Evolutionary conservation across 371 early-diverging fungal genomes (phyloP).

Genomic region (Parasitella parasitica): DNA sequence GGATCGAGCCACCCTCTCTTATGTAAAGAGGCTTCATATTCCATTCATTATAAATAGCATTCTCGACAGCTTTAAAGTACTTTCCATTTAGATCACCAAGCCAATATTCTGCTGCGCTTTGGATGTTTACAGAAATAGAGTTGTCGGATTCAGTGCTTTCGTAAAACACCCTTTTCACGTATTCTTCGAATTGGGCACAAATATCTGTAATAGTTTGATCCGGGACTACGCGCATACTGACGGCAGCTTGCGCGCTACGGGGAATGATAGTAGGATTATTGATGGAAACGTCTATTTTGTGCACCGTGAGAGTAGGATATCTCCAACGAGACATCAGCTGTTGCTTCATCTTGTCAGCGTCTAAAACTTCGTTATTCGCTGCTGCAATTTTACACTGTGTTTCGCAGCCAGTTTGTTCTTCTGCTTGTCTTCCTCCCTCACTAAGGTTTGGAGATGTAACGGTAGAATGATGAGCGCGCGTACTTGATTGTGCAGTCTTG

Average conservation of each 20-base stretch:
- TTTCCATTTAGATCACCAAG: conserved; percentile 67
- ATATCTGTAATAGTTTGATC: conserved; percentile 72
- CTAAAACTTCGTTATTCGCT: conserved; percentile 21
- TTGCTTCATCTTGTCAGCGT: conserved; percentile 42
- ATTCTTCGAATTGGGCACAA: conserved; percentile 50
- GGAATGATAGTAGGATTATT: conserved; percentile 76
- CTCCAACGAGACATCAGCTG: conserved; percentile 79
- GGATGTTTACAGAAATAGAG: conserved; percentile 49
- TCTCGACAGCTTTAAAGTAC: conserved; percentile 69
- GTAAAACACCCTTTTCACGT: conserved; percentile 56
- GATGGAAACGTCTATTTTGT: conserved; percentile 76
- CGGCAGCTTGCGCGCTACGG: conserved; percentile 64
- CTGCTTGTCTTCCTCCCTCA: neutral
- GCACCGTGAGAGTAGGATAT: conserved; percentile 77
- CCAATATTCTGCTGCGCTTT: conserved; percentile 79
- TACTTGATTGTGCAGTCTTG: conserved; percentile 19
- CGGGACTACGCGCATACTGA: conserved; percentile 84
- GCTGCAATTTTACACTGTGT: conserved; percentile 26
- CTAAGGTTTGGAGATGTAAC: conserved; percentile 26
- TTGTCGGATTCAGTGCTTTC: conserved; percentile 53
- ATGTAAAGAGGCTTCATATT: conserved; percentile 62
- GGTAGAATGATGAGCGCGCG: conserved; percentile 36
- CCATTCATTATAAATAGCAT: conserved; percentile 71
- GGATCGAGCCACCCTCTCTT: conserved; percentile 85
- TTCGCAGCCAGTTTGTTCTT: conserved; percentile 5